These are phyloP conservation scores for Rhizomucor pusillus DNA, from an alignment of 371 early-diverging fungal genomes.

Conservation along the genomic window DNA sequence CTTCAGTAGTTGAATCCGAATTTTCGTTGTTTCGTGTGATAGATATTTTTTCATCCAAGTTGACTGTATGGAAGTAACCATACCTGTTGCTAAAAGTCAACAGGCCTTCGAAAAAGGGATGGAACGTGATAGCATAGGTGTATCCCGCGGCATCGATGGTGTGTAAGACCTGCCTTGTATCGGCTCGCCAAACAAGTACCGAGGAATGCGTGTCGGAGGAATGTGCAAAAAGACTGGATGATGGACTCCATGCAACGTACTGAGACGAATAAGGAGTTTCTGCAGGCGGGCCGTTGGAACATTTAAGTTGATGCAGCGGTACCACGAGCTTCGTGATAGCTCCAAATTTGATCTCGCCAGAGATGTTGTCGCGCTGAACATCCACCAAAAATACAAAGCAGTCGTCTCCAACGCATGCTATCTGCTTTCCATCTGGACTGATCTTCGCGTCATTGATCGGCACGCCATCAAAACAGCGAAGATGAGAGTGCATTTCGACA, in stretches of 20 bases:
- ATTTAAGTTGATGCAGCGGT: conserved; percentile 9
- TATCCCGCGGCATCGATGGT: conserved; percentile 52
- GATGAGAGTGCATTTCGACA: conserved; percentile 26
- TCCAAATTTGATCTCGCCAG: conserved; percentile 11
- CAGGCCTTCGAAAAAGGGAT: conserved; percentile 53
- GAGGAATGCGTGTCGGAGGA: conserved; percentile 49
- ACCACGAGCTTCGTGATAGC: conserved; percentile 6
- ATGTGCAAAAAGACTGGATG: conserved; percentile 55
- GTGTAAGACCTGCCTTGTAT: conserved; percentile 32
- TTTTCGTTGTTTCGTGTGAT: background rate
- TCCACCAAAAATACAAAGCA: conserved; percentile 31
- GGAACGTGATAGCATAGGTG: conserved; percentile 53
- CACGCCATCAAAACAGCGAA: conserved; percentile 41
- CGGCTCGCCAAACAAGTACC: conserved; percentile 53
- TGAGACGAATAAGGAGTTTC: conserved; percentile 38
- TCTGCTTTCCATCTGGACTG: conserved; percentile 47
- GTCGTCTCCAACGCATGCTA: conserved; percentile 57
- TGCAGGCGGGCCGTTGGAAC: background rate
- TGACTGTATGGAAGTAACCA: conserved; percentile 58
- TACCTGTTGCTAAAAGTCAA: conserved; percentile 57
- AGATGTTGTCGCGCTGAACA: conserved; percentile 21
- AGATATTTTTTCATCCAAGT: conserved; percentile 28
- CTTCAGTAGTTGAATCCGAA: background rate
- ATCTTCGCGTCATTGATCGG: conserved; percentile 56
- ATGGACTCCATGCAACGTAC: conserved; percentile 55